phyloP scores from a whole-genome alignment of 495 filamentous ascomycete genomes.

The Aspergillus sparsus region DNA sequence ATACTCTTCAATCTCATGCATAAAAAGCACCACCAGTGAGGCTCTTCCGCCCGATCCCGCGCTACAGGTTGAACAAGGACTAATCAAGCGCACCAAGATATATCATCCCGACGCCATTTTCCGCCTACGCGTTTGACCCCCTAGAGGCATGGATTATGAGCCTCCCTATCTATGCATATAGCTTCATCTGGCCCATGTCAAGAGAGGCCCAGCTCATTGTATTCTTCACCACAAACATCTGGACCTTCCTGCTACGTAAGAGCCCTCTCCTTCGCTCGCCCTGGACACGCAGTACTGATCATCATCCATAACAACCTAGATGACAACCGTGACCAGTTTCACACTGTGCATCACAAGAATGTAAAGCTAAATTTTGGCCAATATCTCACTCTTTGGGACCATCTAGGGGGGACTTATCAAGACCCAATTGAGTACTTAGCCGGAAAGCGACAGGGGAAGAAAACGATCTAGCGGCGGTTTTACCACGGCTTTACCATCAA shows the following conservation, averaged over 20 bases:
- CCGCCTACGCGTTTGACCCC: slow-evolving; percentile 91
- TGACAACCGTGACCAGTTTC: slow-evolving; percentile 27
- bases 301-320: too few species aligned
- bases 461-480: too few species aligned
- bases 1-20: slow-evolving; percentile 80
- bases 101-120: slow-evolving; percentile 91
- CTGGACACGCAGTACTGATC: background rate
- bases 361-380: slow-evolving; percentile 99
- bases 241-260: slow-evolving; percentile 86
- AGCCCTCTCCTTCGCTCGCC: background rate
- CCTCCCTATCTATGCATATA: slow-evolving; percentile 91
- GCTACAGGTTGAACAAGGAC: too few species aligned
- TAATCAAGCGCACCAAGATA: too few species aligned
- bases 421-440: slow-evolving; percentile 57
- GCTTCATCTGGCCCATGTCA: slow-evolving; percentile 87
- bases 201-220: slow-evolving; percentile 81
- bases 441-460: too few species aligned
- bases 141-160: slow-evolving; percentile 87
- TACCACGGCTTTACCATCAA: too few species aligned
- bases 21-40: slow-evolving; percentile 97
- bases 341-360: slow-evolving; percentile 91
- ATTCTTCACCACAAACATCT: slow-evolving; percentile 90
- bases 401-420: slow-evolving; percentile 80
- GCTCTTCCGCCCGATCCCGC: too few species aligned
- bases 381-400: slow-evolving; percentile 92